A percentile compares a stretch with the other conserved stretches of the same genome.
These are phyloP conservation scores for Ogataea methylovora DNA, from an alignment of 805 yeast species.

Conservation along the genomic window DNA sequence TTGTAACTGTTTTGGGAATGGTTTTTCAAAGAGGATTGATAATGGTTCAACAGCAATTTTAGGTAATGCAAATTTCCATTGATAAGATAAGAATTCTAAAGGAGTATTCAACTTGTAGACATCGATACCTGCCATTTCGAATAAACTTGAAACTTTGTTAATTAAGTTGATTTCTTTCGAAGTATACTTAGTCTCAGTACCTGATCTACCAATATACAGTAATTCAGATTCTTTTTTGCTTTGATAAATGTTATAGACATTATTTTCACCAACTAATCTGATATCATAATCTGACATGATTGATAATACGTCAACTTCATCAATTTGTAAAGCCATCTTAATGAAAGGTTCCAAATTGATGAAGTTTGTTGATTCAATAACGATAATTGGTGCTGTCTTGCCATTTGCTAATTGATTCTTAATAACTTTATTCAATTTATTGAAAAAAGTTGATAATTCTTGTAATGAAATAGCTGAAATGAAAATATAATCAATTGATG, in stretches of 20 bases:
- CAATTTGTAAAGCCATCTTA: constrained; percentile 29
- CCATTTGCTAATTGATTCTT: constrained; percentile 14
- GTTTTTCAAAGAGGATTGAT: constrained; percentile 64
- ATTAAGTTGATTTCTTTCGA: constrained; percentile 31
- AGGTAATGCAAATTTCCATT: constrained; percentile 83
- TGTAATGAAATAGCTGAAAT: constrained; percentile 43
- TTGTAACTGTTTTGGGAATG: constrained; percentile 49
- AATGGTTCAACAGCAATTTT: constrained; percentile 73
- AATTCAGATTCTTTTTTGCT: constrained; percentile 35
- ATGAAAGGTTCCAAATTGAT: constrained; percentile 68
- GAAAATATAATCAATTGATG: constrained; percentile 34
- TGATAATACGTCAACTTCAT: constrained; percentile 37
- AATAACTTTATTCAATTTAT: constrained; percentile 29
- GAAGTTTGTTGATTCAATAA: constrained; percentile 66
- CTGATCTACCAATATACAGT: constrained; percentile 35
- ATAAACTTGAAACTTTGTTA: constrained; percentile 28
- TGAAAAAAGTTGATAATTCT: constrained; percentile 37
- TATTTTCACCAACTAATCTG: constrained; percentile 28
- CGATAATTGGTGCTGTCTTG: constrained; percentile 38
- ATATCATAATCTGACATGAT: constrained; percentile 59
- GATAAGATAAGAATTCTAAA: constrained; percentile 58
- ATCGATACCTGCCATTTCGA: constrained; percentile 33
- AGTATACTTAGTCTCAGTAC: constrained; percentile 35
- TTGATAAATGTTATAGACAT: constrained; percentile 27
- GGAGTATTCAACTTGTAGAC: constrained; percentile 44